Conservation (phyloP, 2,329 filamentous ascomycete genomes). For the Zasmidium citrigriseum region DNA sequence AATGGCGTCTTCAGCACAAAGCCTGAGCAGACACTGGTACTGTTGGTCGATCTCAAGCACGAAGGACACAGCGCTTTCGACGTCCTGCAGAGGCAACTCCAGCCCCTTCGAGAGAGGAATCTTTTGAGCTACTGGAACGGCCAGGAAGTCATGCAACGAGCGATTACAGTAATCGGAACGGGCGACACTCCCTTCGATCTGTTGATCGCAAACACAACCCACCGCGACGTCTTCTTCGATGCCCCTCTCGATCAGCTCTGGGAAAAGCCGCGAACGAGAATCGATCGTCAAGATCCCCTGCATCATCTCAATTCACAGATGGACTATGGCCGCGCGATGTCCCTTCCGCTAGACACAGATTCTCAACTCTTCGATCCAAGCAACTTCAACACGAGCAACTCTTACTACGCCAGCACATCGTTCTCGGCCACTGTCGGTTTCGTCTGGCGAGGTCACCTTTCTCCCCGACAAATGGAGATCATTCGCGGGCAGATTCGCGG, state of each 20-base stretch:
- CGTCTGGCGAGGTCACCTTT: conserved; percentile 48
- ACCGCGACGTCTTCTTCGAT: conserved; percentile 60
- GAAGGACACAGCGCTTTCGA: conserved; percentile 53
- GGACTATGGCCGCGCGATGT: neutral
- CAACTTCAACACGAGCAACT: conserved; percentile 49
- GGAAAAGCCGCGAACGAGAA: conserved; percentile 20
- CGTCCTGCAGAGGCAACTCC: conserved; percentile 55
- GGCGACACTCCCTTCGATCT: conserved; percentile 63
- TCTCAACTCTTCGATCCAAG: neutral
- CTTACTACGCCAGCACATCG: conserved; percentile 66
- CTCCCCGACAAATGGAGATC: conserved; percentile 43
- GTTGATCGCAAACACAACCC: conserved; percentile 53
- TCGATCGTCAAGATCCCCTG: neutral
- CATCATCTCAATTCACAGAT: neutral
- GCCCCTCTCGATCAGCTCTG: conserved; percentile 57
- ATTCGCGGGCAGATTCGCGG: conserved; percentile 54
- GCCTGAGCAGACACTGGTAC: conserved; percentile 48
- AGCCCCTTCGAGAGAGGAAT: conserved; percentile 57
- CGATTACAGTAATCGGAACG: conserved; percentile 68
- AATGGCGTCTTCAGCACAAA: conserved; percentile 53
- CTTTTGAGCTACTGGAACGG: conserved; percentile 54
- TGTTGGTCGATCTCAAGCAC: conserved; percentile 71
- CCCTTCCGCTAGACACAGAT: neutral
- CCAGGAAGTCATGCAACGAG: conserved; percentile 53
- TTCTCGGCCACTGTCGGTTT: conserved; percentile 54